phyloP scores from a whole-genome alignment of 371 early-diverging fungal species.

The Nosema muscidifuracis region DNA sequence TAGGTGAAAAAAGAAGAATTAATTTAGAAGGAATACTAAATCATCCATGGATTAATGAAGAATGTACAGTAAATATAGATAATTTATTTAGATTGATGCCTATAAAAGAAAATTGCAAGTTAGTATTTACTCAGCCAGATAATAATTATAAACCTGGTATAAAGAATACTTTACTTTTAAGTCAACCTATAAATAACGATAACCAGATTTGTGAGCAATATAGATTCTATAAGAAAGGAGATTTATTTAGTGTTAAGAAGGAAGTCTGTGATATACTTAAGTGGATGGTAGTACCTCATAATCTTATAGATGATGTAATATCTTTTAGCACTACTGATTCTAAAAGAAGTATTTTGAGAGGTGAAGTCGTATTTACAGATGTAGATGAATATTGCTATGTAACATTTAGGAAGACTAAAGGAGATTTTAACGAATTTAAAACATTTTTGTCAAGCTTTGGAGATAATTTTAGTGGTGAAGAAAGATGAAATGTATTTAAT shows the following conservation, averaged over 20 bases:
- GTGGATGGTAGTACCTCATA: constrained; percentile 29
- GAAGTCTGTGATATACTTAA: constrained; percentile 21
- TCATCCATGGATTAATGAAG: constrained; percentile 38
- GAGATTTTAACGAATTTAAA: constrained; percentile 61
- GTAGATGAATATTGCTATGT: constrained; percentile 34
- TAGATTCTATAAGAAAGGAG: constrained; percentile 43
- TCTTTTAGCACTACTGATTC: constrained; percentile 58
- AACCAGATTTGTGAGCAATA: constrained; percentile 25
- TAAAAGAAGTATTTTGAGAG: constrained; percentile 50
- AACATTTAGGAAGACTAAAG: constrained; percentile 50
- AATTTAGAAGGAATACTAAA: constrained; percentile 19
- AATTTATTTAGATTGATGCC: constrained; percentile 3
- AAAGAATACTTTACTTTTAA: constrained; percentile 15
- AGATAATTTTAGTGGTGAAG: constrained; percentile 12
- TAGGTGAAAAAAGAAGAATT: constrained; percentile 75
- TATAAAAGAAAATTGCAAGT: not conserved
- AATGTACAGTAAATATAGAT: constrained; percentile 17
- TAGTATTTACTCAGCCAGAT: constrained; percentile 42
- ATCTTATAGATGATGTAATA: constrained; percentile 7
- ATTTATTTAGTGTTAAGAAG: not conserved
- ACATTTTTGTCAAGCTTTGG: constrained; percentile 48
- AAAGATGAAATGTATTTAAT: too few relatives aligned
- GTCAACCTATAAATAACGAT: constrained; percentile 51
- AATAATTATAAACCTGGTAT: constrained; percentile 2
- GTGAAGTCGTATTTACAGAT: constrained; percentile 46